A percentile compares a stretch with the other conserved stretches of the same genome.
phyloP scores from a whole-genome alignment of 768 basidiomycete species.

The Hebeloma cylindrosporum region DNA sequence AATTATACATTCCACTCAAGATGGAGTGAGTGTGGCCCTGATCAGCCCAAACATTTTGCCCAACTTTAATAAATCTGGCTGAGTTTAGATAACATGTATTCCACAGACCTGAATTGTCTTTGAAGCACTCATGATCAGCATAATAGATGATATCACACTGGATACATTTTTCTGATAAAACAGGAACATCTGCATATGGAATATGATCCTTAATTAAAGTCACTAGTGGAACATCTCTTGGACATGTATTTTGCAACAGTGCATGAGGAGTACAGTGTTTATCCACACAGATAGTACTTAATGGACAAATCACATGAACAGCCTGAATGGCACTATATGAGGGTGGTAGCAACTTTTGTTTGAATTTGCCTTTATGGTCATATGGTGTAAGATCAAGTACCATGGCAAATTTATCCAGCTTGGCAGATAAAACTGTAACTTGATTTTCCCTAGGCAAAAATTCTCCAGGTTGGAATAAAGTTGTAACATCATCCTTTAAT shows the following conservation, averaged over 20 bases:
- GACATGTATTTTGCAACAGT: background rate
- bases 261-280: background rate
- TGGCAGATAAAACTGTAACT: background rate
- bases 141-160: constrained; percentile 15
- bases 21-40: background rate
- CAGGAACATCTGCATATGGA: constrained; percentile 9
- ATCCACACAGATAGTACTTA: background rate
- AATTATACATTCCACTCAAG: background rate
- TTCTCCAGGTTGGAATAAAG: background rate
- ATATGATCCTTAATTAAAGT: constrained; percentile 14
- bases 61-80: constrained; percentile 3
- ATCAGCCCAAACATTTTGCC: constrained; percentile 2
- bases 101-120: background rate
- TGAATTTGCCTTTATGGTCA: no score
- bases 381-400: background rate
- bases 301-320: constrained; percentile 1
- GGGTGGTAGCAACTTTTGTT: background rate
- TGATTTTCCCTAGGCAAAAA: background rate
- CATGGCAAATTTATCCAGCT: background rate
- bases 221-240: constrained; percentile 13
- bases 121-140: constrained; percentile 21
- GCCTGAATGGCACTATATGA: background rate
- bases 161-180: constrained; percentile 16
- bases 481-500: background rate
- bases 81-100: constrained; percentile 2